These are phyloP conservation scores for Bjerkandera adusta DNA, from an alignment of 1,284 basidiomycete species.

Conservation along the genomic window DNA sequence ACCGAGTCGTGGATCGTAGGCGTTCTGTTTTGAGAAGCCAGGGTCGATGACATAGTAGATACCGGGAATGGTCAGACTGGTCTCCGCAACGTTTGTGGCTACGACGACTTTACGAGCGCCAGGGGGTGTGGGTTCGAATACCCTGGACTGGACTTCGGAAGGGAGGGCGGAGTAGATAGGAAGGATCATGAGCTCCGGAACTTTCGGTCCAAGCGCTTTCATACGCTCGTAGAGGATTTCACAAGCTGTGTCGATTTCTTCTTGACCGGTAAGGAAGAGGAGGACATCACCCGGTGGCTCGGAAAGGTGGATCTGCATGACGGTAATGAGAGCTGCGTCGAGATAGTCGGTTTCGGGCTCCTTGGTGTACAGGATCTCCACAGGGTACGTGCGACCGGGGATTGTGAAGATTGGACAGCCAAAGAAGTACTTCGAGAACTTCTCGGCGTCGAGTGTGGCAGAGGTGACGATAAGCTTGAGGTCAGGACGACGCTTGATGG, in stretches of 20 bases:
- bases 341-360: constrained; percentile 99
- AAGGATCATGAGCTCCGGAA: constrained; percentile 94
- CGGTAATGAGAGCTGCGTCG: constrained; percentile 96
- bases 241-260: constrained; percentile 97
- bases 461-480: constrained; percentile 98
- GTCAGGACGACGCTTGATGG: constrained; percentile 91
- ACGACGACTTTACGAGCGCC: constrained; percentile 97
- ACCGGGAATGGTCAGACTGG: constrained; percentile 96
- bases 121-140: constrained; percentile 97
- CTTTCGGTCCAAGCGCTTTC: constrained; percentile 96
- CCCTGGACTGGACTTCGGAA: constrained; percentile 95
- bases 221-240: constrained; percentile 98
- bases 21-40: constrained; percentile 98
- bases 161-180: constrained; percentile 98
- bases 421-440: constrained; percentile 99
- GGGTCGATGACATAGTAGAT: constrained; percentile 99
- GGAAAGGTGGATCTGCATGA: constrained; percentile 99
- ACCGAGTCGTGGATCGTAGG: constrained; percentile 94
- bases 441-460: constrained; percentile 98
- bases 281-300: constrained; percentile 96
- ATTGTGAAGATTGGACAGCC: constrained; percentile 99
- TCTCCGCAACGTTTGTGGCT: constrained; percentile 99
- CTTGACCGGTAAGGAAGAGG: constrained; percentile 97
- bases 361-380: constrained; percentile 97
- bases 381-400: constrained; percentile 97